Percentiles rank a stretch among this genome's conserved stretches.
phyloP scores from a whole-genome alignment of 352 stramenopile genomes.

The Phytophthora foliorum region DNA sequence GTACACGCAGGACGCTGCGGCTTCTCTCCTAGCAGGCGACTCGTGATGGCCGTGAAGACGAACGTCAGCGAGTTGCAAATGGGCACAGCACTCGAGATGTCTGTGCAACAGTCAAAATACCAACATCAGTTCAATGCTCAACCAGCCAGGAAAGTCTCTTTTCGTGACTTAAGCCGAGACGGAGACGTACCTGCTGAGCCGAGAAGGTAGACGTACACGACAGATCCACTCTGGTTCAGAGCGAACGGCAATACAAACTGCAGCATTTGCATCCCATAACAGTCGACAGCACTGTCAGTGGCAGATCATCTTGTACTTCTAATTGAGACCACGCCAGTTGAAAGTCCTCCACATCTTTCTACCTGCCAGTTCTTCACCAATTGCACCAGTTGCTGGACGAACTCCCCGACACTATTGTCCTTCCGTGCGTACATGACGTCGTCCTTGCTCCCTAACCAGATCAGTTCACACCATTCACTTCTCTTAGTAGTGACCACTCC shows the following conservation, averaged over 20 bases:
- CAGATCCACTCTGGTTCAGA: conserved; percentile 87
- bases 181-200: conserved; percentile 63
- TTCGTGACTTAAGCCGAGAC: neutral
- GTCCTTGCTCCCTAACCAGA: conserved; percentile 56
- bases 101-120: conserved; percentile 32
- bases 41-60: conserved; percentile 89
- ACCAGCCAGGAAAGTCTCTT: neutral
- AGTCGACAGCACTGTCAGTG: neutral
- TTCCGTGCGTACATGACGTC: conserved; percentile 65
- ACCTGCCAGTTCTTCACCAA: conserved; percentile 84
- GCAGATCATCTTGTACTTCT: neutral
- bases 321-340: no score
- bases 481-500: neutral
- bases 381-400: conserved; percentile 53
- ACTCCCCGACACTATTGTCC: conserved; percentile 68
- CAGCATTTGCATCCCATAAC: neutral
- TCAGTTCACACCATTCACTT: neutral
- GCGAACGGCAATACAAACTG: conserved; percentile 87
- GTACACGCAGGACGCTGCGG: conserved; percentile 75
- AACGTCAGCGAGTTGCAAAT: conserved; percentile 93
- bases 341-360: neutral
- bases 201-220: conserved; percentile 84
- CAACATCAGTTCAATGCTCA: neutral
- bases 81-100: conserved; percentile 87
- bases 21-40: conserved; percentile 76